phyloP scores from a whole-genome alignment of 208 protist genomes.

The Acanthamoeba healyi region DNA sequence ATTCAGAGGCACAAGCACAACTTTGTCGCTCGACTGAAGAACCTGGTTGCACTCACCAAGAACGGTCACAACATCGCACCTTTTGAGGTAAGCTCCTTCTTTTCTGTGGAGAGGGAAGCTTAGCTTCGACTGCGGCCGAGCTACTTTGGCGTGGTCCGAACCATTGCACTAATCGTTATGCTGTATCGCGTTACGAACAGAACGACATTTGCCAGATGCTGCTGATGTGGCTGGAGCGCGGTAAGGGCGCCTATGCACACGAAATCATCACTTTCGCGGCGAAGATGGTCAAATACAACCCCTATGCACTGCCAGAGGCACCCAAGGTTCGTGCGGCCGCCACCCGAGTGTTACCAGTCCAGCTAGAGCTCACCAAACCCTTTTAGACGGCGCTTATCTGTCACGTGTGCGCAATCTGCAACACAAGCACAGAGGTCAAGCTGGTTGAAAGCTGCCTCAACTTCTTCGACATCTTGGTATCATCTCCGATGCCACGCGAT shows the following conservation, averaged over 20 bases:
- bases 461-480: conserved; percentile 78
- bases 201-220: background rate
- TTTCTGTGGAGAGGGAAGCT: no score
- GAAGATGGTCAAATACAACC: conserved; percentile 53
- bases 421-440: conserved; percentile 43
- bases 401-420: conserved; percentile 75
- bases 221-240: conserved; percentile 23
- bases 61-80: conserved; percentile 52
- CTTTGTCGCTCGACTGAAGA: conserved; percentile 2
- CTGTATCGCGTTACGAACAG: background rate
- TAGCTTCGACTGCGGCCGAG: no score
- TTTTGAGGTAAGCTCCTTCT: conserved; percentile 59
- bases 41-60: conserved; percentile 61
- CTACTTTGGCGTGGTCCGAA: no score
- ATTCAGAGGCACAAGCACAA: conserved; percentile 6
- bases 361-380: no score
- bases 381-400: conserved; percentile 60
- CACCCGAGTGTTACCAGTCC: no score
- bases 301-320: background rate
- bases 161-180: no score
- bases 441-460: conserved; percentile 77
- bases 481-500: background rate
- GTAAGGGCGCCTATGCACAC: background rate
- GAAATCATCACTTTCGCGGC: conserved; percentile 37
- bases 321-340: background rate